phyloP scores from a whole-genome alignment of 306 rosid species.

The Sicyos edulis region DNA sequence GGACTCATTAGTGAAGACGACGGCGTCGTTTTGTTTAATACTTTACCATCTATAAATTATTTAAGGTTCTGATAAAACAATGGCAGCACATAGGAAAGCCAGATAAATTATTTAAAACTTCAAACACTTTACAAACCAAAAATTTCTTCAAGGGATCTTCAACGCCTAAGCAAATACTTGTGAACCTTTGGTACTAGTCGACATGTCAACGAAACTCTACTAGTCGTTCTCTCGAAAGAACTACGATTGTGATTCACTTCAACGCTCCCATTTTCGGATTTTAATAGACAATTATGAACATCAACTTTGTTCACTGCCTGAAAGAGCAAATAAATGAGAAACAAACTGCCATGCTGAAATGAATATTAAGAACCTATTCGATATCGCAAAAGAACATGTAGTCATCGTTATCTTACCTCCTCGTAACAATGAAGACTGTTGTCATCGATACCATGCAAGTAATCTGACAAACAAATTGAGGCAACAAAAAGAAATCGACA shows the following conservation, averaged over 20 bases:
- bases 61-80: no score
- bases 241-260: slow-evolving; percentile 25
- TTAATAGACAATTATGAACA: slow-evolving; percentile 29
- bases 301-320: slow-evolving; percentile 58
- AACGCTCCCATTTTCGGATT: slow-evolving; percentile 29
- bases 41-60: no score
- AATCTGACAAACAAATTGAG: slow-evolving; percentile 42
- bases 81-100: no score
- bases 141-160: slow-evolving; percentile 2
- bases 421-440: slow-evolving; percentile 39
- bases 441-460: slow-evolving; percentile 74
- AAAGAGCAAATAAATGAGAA: slow-evolving; percentile 26
- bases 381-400: neutral
- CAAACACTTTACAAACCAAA: neutral
- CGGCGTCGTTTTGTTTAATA: no score
- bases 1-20: no score
- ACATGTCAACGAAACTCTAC: slow-evolving; percentile 72
- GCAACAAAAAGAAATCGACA: neutral
- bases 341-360: neutral
- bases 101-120: no score
- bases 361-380: neutral
- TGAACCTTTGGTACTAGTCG: slow-evolving; percentile 66
- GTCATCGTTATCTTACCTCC: slow-evolving; percentile 39
- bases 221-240: slow-evolving; percentile 42
- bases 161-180: slow-evolving; percentile 63